Percentiles rank a stretch among this genome's conserved stretches.
Evolutionary conservation across 1,284 basidiomycete species (phyloP).

Genomic region (Rhodotorula sp.): DNA sequence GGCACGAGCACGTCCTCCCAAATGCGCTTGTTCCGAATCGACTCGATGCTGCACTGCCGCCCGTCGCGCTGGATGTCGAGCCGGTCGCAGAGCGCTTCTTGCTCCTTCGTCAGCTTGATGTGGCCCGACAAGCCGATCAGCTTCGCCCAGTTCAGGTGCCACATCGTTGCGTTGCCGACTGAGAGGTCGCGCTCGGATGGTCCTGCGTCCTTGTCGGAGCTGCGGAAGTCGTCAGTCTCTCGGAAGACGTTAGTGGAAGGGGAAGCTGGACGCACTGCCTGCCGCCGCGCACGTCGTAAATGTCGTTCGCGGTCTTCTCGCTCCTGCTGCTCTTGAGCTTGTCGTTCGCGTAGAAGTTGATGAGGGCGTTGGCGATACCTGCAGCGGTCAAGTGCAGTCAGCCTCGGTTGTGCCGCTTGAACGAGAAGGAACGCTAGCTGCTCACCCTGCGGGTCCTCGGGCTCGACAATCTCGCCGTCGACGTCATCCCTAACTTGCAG

Average conservation of each 20-base stretch:
- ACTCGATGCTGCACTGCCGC: background rate
- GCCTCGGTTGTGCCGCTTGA: background rate
- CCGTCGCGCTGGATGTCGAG: conserved; percentile 1
- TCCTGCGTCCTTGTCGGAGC: background rate
- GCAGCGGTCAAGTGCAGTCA: background rate
- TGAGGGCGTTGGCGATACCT: conserved; percentile 18
- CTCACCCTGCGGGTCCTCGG: conserved; percentile 16
- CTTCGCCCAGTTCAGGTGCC: conserved; percentile 12
- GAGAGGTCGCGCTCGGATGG: conserved; percentile 18
- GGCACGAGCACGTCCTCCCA: conserved; percentile 15
- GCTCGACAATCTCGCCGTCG: conserved; percentile 18
- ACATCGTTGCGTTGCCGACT: conserved; percentile 25
- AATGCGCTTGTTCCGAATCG: background rate
- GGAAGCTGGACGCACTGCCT: background rate
- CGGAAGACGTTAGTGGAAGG: too few species aligned
- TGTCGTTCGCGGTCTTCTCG: conserved; percentile 10
- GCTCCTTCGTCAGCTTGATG: background rate
- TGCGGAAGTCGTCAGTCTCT: background rate
- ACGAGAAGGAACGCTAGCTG: background rate
- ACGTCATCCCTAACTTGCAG: conserved; percentile 11
- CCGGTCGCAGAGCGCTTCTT: background rate
- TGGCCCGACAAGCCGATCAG: conserved; percentile 9
- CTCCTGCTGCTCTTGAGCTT: background rate
- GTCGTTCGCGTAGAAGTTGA: conserved; percentile 20
- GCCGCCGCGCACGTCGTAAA: conserved; percentile 2